phyloP scores from a whole-genome alignment of 805 yeast species.

The Saturnispora halmiae region DNA sequence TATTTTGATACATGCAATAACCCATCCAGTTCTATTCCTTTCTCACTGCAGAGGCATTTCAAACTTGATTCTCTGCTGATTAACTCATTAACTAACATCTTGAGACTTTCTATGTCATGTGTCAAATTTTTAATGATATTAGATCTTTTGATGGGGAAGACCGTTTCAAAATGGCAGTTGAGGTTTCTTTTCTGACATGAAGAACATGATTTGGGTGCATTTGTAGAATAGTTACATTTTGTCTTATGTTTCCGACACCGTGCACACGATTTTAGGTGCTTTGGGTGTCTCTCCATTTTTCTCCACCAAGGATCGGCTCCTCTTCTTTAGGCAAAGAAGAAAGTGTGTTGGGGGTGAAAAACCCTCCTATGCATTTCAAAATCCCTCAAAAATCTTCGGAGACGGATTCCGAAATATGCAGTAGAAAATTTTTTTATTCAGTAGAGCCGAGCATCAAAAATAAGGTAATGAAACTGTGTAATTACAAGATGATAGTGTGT shows the following conservation, averaged over 20 bases:
- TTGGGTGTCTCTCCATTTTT: slow-evolving; percentile 23
- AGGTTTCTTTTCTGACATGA: slow-evolving; percentile 45
- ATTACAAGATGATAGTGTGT: no score
- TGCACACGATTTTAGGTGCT: slow-evolving; percentile 47
- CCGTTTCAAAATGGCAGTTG: slow-evolving; percentile 46
- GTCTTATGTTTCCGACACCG: slow-evolving; percentile 61
- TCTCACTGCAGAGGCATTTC: slow-evolving; percentile 19
- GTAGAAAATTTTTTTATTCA: no score
- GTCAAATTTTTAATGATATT: slow-evolving; percentile 31
- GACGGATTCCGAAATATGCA: no score
- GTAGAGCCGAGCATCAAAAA: no score
- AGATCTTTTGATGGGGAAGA: slow-evolving; percentile 43
- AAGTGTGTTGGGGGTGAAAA: no score
- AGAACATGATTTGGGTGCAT: slow-evolving; percentile 48
- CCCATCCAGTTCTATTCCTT: slow-evolving; percentile 26
- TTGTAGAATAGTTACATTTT: slow-evolving; percentile 47
- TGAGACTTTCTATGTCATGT: slow-evolving; percentile 26
- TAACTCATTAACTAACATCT: slow-evolving; percentile 23
- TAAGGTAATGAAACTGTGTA: no score
- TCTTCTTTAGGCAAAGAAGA: no score
- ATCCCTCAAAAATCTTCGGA: no score
- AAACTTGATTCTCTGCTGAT: slow-evolving; percentile 22
- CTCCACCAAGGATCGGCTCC: neutral
- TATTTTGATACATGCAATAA: slow-evolving; percentile 21
- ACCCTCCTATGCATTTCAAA: no score